These are phyloP conservation scores for Solanum dulcamara DNA, from an alignment of 257 asterid species.

Conservation along the genomic window DNA sequence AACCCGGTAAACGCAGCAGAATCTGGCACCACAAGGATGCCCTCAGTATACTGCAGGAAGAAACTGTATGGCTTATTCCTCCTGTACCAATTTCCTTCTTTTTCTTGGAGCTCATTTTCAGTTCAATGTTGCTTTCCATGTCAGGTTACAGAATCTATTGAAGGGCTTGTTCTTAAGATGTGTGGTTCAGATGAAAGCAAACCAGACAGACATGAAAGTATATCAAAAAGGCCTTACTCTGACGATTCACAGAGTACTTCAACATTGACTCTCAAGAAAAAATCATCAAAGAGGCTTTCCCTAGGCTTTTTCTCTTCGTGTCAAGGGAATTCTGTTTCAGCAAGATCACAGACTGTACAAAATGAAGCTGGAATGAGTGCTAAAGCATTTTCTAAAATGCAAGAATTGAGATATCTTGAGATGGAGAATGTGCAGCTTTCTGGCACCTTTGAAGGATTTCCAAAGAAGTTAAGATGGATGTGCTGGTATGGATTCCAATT, in stretches of 20 bases:
- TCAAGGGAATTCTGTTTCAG: background rate
- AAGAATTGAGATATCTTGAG: background rate
- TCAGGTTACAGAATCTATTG: constrained; percentile 1
- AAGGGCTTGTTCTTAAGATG: constrained; percentile 3
- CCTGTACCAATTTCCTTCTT: background rate
- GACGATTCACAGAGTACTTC: background rate
- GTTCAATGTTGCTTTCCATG: background rate
- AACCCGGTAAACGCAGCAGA: constrained; percentile 6
- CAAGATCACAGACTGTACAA: background rate
- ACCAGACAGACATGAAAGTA: background rate
- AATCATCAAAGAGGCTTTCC: background rate
- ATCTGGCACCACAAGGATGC: constrained; percentile 4
- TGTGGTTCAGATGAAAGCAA: background rate
- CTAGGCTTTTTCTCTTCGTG: background rate
- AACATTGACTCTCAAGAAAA: background rate
- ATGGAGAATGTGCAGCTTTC: background rate
- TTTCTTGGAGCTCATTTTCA: background rate
- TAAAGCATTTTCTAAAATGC: background rate
- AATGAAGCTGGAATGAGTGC: background rate
- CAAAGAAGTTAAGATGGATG: constrained; percentile 5
- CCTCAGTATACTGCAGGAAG: background rate
- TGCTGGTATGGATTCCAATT: background rate
- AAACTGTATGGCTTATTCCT: background rate
- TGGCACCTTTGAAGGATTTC: constrained; percentile 3
- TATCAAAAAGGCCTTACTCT: background rate